Conservation (phyloP, 371 early-diverging fungal genomes). For the Globomyces sp. region DNA sequence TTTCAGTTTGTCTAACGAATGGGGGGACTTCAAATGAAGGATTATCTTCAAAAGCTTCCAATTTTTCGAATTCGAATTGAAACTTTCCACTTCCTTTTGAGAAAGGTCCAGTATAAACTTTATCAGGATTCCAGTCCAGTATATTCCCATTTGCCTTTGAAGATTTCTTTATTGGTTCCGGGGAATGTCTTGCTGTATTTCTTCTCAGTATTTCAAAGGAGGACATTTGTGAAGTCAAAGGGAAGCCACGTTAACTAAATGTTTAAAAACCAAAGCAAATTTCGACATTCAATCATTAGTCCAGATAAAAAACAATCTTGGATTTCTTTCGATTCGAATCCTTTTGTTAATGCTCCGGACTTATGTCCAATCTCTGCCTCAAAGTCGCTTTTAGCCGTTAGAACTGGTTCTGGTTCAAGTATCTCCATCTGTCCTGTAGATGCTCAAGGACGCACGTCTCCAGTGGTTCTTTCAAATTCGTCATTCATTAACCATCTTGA, state of each 20-base stretch:
- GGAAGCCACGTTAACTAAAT: no score
- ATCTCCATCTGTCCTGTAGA: conserved; percentile 17
- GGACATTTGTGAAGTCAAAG: no score
- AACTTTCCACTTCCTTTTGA: background rate
- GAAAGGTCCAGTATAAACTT: background rate
- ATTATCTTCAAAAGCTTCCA: conserved; percentile 5
- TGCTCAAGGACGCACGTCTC: conserved; percentile 1
- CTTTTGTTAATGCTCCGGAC: conserved; percentile 18
- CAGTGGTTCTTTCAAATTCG: conserved; percentile 12
- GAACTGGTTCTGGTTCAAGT: conserved; percentile 16
- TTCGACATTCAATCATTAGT: no score
- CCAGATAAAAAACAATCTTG: no score
- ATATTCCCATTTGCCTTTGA: background rate
- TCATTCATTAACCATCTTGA: conserved; percentile 16
- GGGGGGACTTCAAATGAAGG: conserved; percentile 1
- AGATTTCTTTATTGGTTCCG: background rate
- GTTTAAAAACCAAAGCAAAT: no score
- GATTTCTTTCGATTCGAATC: no score
- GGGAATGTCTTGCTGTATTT: background rate
- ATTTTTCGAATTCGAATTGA: conserved; percentile 5
- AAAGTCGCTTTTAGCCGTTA: conserved; percentile 18
- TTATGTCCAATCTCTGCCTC: conserved; percentile 21
- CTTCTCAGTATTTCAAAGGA: no score
- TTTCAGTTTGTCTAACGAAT: background rate
- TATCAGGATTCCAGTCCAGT: conserved; percentile 1